Base-by-base conservation (phyloP, 495 filamentous ascomycete genomes). In the Hypoxylon lienhwacheense region DNA sequence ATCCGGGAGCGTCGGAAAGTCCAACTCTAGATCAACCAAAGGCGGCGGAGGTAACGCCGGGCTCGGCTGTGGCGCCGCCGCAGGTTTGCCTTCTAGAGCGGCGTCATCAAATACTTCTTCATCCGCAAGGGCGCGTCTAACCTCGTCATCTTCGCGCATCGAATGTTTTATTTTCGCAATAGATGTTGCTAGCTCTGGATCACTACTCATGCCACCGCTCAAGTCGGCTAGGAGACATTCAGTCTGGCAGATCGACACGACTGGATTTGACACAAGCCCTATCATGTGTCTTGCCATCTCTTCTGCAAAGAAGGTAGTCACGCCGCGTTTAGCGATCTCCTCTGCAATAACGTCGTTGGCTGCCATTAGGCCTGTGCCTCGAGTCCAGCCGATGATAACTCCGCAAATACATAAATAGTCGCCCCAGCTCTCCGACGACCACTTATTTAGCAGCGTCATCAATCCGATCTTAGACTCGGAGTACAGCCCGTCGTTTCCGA, bases 241-340 rank as follows among this genome's bases (percentile, higher is more conserved):
- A n/a, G 82, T 76, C 73, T 97, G 92, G 77, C 93, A 96, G 29
- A 97, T 83, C 61, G 96, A 90, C 63, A 95, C 91, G 51, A 97
- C 87, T 14, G 85, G 79, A 8, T 91, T 89, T 1, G 91, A 82
- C 92, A 98, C 96, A 43, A 98, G 83, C 45, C 91, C 91, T 33
- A 97, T 83, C 46, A 98, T 73, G 70, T 96, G 96, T 79, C 95
- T 95, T 3, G 91, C 93, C 93, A 98, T 98, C 72, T 98, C 93
- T 64, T 92, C 88, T 73, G 96, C 91, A 11, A 91, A 96, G 75
- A 98, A 98, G 1, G 93, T 98, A 55, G 90, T 86, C 7, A 97
- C 90, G 63, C 93, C 93, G 63, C 91, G 89, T 61, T 86, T 88
- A 71, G 96, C 89, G 42, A 98, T 86, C 37, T 91, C 92, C 66